Conservation (phyloP, 208 protist species). For the Trypanosoma melophagium region DNA sequence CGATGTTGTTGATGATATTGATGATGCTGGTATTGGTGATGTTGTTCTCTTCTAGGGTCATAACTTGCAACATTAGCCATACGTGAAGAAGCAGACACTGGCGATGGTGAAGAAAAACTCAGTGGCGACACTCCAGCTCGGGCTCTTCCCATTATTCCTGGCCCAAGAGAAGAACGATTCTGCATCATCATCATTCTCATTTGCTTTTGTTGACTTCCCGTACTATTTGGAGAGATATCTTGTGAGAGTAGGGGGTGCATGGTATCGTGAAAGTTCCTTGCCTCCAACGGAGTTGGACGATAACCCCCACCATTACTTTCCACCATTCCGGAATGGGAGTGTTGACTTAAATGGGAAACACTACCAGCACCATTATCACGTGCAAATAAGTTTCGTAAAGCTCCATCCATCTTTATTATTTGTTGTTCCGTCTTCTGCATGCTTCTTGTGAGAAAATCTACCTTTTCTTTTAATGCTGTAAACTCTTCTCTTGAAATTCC, state of each 20-base stretch:
- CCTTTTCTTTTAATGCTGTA: constrained; percentile 36
- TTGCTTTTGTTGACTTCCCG: constrained; percentile 4
- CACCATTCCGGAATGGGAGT: background rate
- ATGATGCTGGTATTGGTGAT: constrained; percentile 19
- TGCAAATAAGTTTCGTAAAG: constrained; percentile 13
- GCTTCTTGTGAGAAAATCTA: constrained; percentile 33
- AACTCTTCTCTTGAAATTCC: constrained; percentile 33
- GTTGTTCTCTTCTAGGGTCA: background rate
- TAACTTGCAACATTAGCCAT: background rate
- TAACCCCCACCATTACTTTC: background rate
- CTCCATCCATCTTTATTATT: constrained; percentile 35
- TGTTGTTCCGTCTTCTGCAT: constrained; percentile 43
- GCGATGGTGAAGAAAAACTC: background rate
- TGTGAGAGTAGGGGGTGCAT: background rate
- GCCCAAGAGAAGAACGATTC: background rate
- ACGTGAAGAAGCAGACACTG: background rate
- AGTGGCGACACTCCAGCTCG: background rate
- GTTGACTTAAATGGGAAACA: background rate
- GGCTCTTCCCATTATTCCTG: background rate
- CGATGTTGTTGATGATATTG: constrained; percentile 6
- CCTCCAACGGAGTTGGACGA: background rate
- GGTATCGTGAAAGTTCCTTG: background rate
- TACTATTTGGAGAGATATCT: background rate
- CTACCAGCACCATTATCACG: background rate
- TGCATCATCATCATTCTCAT: background rate